phyloP scores from a whole-genome alignment of 345 rosid species.

The Kernera saxatilis region DNA sequence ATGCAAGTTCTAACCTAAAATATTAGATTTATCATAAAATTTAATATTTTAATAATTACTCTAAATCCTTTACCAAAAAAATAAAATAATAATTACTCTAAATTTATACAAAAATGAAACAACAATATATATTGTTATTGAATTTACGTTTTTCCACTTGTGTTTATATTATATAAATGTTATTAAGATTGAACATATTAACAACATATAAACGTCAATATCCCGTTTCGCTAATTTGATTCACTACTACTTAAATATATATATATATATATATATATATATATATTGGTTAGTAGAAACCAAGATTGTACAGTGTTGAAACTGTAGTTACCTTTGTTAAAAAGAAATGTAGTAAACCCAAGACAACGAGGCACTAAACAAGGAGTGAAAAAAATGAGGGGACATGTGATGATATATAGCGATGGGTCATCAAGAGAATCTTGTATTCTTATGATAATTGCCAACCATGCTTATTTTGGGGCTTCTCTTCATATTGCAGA shows the following conservation, averaged over 20 bases:
- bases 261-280: neutral
- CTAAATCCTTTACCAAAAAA: too few species aligned
- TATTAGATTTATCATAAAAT: neutral
- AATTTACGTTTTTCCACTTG: neutral
- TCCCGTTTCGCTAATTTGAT: neutral
- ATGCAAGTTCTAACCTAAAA: neutral
- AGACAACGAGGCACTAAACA: neutral
- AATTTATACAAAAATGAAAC: too few species aligned
- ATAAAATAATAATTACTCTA: too few species aligned
- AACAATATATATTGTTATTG: too few species aligned
- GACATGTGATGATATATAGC: slow-evolving; percentile 29
- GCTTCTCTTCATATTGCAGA: slow-evolving; percentile 34
- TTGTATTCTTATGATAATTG: slow-evolving; percentile 36
- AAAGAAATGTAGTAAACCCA: neutral
- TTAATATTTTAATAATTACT: too few species aligned
- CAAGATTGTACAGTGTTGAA: neutral
- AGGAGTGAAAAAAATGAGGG: neutral
- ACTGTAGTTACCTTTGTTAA: neutral
- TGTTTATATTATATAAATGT: neutral
- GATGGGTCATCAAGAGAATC: slow-evolving; percentile 26
- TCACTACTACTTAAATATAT: neutral
- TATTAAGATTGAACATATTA: neutral
- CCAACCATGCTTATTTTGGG: slow-evolving; percentile 81
- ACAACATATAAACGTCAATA: neutral
- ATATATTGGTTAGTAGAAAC: neutral